These are phyloP conservation scores for Trichophyton mentagrophytes DNA, from an alignment of 2,329 filamentous ascomycete species.

Conservation along the genomic window DNA sequence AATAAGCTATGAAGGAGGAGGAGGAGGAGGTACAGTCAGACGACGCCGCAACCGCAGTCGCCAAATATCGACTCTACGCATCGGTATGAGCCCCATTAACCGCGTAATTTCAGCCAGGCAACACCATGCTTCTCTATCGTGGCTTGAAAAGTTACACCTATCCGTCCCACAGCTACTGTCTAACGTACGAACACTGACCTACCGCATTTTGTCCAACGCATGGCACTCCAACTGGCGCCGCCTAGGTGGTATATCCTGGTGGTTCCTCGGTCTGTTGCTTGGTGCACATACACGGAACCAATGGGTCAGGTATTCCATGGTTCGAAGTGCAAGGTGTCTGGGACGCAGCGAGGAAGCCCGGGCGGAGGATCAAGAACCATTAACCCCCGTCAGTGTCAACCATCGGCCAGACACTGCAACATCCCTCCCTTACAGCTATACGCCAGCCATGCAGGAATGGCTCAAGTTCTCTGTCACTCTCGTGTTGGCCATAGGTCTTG, in stretches of 20 bases:
- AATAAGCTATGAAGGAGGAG: background rate
- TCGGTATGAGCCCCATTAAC: background rate
- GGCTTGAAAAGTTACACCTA: background rate
- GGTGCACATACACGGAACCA: conserved; percentile 12
- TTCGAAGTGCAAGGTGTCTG: background rate
- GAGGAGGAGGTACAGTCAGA: background rate
- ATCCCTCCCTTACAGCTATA: background rate
- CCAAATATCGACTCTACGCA: background rate
- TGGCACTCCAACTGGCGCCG: conserved; percentile 23
- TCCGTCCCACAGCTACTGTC: background rate
- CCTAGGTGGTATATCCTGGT: conserved; percentile 25
- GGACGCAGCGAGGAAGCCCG: background rate
- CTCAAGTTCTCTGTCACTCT: conserved; percentile 37
- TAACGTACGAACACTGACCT: conserved; percentile 14
- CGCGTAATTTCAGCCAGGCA: background rate
- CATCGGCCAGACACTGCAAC: background rate
- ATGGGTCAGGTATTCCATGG: conserved; percentile 10
- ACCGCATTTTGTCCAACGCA: conserved; percentile 23
- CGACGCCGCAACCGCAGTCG: background rate
- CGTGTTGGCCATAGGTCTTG: conserved; percentile 37
- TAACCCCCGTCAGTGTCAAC: background rate
- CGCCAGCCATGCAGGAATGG: conserved; percentile 21
- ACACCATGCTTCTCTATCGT: background rate
- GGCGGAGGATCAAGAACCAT: background rate
- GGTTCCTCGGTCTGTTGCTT: conserved; percentile 25